A percentile compares a stretch with the other conserved stretches of the same genome.
Conservation (phyloP, 805 yeast species). For the Saccharomycodes ludwigii region DNA sequence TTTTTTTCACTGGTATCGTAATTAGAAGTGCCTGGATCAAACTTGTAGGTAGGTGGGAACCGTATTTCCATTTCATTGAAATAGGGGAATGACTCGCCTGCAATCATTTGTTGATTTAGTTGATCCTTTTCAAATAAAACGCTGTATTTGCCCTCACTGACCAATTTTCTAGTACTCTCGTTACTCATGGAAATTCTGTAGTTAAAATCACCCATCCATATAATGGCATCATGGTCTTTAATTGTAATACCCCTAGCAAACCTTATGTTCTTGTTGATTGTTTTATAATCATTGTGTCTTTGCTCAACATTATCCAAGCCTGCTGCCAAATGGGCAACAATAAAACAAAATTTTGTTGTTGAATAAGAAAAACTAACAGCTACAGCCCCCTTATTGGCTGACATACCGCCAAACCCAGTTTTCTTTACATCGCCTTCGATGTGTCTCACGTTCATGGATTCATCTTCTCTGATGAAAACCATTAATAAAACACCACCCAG, state of each 20-base stretch:
- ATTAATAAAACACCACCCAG: constrained; percentile 74
- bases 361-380: constrained; percentile 56
- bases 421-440: constrained; percentile 69
- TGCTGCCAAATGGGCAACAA: constrained; percentile 87
- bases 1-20: constrained; percentile 89
- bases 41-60: constrained; percentile 90
- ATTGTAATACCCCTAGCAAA: constrained; percentile 48
- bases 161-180: constrained; percentile 51
- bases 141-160: constrained; percentile 34
- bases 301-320: constrained; percentile 74
- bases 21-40: constrained; percentile 67
- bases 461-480: constrained; percentile 48
- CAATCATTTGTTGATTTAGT: constrained; percentile 58
- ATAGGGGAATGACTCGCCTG: constrained; percentile 67
- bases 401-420: constrained; percentile 89
- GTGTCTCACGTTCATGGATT: constrained; percentile 39
- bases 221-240: constrained; percentile 67
- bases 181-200: constrained; percentile 65
- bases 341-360: constrained; percentile 62
- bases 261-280: constrained; percentile 56
- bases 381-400: constrained; percentile 72
- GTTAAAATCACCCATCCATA: constrained; percentile 93
- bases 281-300: constrained; percentile 75
- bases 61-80: constrained; percentile 70
- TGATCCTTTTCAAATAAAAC: constrained; percentile 66